A percentile compares a stretch with the other conserved stretches of the same genome.
Conservation (phyloP, 73 alveolate species). For the Breviolum minutum region DNA sequence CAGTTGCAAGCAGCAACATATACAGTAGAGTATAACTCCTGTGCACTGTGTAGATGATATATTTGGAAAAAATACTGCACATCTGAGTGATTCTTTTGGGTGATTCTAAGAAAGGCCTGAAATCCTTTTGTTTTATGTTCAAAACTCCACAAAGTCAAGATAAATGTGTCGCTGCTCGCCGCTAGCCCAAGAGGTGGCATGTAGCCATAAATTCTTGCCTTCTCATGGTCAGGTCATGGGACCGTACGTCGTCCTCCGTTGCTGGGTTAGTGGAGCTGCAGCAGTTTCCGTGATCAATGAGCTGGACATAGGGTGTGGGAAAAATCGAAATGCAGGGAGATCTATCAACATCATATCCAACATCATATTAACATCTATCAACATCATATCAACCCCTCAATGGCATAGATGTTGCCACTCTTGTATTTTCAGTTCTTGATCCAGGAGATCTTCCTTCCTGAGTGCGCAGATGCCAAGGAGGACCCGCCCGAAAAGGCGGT, state of each 20-base stretch:
- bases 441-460: constrained; percentile 69
- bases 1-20: background rate
- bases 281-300: constrained; percentile 63
- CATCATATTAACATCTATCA: too few relatives aligned
- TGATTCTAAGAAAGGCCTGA: too few relatives aligned
- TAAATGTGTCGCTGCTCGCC: background rate
- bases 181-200: too few relatives aligned
- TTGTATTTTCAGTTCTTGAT: too few relatives aligned
- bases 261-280: constrained; percentile 65
- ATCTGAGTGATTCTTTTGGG: background rate
- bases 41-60: background rate
- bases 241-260: constrained; percentile 76
- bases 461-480: constrained; percentile 67
- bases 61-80: background rate
- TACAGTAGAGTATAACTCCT: too few relatives aligned
- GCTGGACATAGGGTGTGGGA: background rate
- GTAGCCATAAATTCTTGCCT: background rate
- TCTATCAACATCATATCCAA: too few relatives aligned
- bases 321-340: background rate
- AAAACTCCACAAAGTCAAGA: background rate
- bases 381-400: too few relatives aligned
- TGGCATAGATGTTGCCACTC: too few relatives aligned
- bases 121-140: background rate
- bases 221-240: constrained; percentile 36
- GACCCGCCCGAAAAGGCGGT: constrained; percentile 89